A percentile compares a stretch with the other conserved stretches of the same genome.
These are phyloP conservation scores for Erigeron philadelphicus DNA, from an alignment of 140 eudicot genomes.

Conservation along the genomic window DNA sequence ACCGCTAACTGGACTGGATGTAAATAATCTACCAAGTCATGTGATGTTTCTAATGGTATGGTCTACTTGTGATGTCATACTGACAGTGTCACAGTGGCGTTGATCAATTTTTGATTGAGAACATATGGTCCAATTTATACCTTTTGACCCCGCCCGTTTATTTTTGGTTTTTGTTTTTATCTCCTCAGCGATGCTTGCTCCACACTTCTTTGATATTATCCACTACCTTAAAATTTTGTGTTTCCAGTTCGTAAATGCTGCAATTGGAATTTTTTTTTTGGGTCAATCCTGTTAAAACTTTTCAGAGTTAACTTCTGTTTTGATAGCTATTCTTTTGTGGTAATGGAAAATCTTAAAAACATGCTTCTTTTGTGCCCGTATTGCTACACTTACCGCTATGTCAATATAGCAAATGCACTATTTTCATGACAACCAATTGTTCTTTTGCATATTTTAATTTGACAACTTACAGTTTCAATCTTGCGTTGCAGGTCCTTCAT, in stretches of 20 bases:
- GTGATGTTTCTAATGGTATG: not conserved
- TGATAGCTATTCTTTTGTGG: not conserved
- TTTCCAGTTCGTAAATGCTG: not conserved
- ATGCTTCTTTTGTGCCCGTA: constrained; percentile 15
- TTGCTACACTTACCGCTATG: not conserved
- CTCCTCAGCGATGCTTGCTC: not conserved
- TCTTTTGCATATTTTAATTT: not conserved
- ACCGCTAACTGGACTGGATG: not conserved
- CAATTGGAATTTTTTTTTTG: not conserved
- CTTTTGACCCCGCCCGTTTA: not conserved
- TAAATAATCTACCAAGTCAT: not conserved
- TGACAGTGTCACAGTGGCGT: not conserved
- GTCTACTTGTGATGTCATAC: constrained; percentile 1
- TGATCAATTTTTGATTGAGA: not conserved
- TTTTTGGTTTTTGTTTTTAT: not conserved
- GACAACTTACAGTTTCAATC: constrained; percentile 13
- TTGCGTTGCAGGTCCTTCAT: constrained; percentile 57
- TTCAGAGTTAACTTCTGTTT: not conserved
- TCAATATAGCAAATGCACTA: constrained; percentile 12
- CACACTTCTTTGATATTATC: not conserved
- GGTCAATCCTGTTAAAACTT: not conserved
- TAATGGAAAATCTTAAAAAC: constrained; percentile 3
- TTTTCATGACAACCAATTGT: not conserved
- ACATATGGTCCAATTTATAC: too few species aligned
- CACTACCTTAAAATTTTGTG: not conserved